A percentile compares a stretch with the other conserved stretches of the same genome.
Conservation (phyloP, 2,329 filamentous ascomycete genomes). For the Stenocarpella maydis region DNA sequence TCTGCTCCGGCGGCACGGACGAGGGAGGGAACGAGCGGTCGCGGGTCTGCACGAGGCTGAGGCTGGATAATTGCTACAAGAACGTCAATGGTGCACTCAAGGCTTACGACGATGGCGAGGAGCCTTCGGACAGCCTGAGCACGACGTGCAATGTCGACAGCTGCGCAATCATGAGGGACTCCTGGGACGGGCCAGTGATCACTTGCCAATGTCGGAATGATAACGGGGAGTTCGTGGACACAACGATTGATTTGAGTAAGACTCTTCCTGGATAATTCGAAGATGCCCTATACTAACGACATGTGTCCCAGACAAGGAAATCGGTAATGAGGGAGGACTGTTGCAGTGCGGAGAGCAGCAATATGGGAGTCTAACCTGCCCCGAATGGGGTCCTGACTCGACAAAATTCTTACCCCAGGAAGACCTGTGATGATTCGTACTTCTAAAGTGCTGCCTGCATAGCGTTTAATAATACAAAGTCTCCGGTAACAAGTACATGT, state of each 20-base stretch:
- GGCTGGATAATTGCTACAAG: constrained; percentile 30
- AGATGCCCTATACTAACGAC: background rate
- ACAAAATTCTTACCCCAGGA: background rate
- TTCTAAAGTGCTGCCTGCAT: too few relatives aligned
- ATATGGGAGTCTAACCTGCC: constrained; percentile 12
- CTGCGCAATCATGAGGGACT: constrained; percentile 27
- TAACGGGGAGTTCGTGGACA: background rate
- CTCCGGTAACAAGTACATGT: background rate
- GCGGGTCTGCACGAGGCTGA: constrained; percentile 16
- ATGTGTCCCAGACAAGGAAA: background rate
- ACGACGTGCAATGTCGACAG: constrained; percentile 27
- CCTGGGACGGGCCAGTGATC: constrained; percentile 31
- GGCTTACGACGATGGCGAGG: background rate
- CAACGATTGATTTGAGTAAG: constrained; percentile 32
- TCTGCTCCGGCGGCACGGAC: constrained; percentile 23
- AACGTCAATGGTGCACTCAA: constrained; percentile 28
- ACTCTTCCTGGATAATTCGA: background rate
- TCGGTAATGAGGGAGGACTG: constrained; percentile 24
- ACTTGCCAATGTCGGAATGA: constrained; percentile 26
- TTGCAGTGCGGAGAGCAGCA: constrained; percentile 8
- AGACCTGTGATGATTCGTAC: background rate
- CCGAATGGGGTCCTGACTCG: constrained; percentile 1
- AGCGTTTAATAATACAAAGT: background rate
- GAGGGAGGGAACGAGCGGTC: background rate
- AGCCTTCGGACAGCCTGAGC: background rate